phyloP scores from a whole-genome alignment of 164 flowering plant species.

The Liquidambar formosana region DNA sequence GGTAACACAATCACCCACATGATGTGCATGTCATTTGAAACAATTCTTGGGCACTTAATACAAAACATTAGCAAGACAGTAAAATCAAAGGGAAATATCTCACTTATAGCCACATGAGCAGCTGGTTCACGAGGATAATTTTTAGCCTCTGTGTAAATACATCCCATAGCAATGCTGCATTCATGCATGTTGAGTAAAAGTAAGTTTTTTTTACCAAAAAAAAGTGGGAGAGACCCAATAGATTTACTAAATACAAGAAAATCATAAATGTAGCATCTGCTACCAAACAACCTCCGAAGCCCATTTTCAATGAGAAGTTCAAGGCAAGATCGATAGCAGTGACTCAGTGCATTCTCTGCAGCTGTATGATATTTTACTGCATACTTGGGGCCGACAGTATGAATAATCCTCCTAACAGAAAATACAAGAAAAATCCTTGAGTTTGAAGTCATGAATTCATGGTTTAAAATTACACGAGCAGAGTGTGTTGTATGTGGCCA shows the following conservation, averaged over 20 bases:
- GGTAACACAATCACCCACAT: background rate
- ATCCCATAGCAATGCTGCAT: slow-evolving; percentile 96
- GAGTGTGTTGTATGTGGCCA: background rate
- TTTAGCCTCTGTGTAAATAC: slow-evolving; percentile 93
- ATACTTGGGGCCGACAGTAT: slow-evolving; percentile 99
- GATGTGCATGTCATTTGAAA: background rate
- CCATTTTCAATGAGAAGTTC: slow-evolving; percentile 96
- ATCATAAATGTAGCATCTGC: slow-evolving; percentile 10
- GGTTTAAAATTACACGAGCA: background rate
- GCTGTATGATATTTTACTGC: slow-evolving; percentile 99
- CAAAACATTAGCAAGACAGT: background rate
- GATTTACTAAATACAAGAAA: slow-evolving; percentile 9
- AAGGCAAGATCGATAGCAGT: slow-evolving; percentile 97
- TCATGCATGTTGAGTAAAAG: slow-evolving; percentile 20
- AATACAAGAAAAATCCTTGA: background rate
- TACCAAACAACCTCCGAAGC: slow-evolving; percentile 58
- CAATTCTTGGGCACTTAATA: background rate
- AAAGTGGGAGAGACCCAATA: background rate
- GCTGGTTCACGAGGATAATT: slow-evolving; percentile 99
- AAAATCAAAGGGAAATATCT: slow-evolving; percentile 32
- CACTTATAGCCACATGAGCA: slow-evolving; percentile 98
- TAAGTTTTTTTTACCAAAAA: background rate
- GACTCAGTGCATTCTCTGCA: slow-evolving; percentile 98
- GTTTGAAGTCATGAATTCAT: no score
- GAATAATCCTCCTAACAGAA: slow-evolving; percentile 82